Percentiles rank a stretch among this genome's conserved stretches.
Conservation (phyloP, 768 basidiomycete species). For the Sutorius australiensis region DNA sequence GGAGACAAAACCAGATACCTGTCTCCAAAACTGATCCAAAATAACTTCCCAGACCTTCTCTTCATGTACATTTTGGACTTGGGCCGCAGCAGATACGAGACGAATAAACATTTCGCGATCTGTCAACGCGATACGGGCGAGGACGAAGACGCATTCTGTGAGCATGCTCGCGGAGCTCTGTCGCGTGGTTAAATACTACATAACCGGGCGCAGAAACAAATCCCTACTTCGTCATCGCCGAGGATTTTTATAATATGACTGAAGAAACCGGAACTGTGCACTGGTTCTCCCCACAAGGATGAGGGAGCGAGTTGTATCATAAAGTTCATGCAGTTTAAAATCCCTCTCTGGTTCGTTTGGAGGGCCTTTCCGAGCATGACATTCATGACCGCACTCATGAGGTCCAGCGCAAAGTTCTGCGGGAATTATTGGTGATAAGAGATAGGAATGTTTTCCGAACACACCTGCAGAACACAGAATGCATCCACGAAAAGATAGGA, state of each 20-base stretch:
- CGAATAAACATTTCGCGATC: conserved; percentile 67
- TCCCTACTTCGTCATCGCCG: conserved; percentile 62
- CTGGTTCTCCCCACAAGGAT: conserved; percentile 62
- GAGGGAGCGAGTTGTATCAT: conserved; percentile 64
- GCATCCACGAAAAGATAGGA: conserved; percentile 79
- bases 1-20: conserved; percentile 43
- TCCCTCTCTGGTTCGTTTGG: conserved; percentile 54
- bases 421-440: not conserved
- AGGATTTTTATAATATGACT: conserved; percentile 54
- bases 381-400: conserved; percentile 55
- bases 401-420: conserved; percentile 51
- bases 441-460: conserved; percentile 8
- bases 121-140: conserved; percentile 68
- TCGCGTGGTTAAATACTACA: conserved; percentile 8
- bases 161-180: conserved; percentile 37
- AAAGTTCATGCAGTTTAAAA: conserved; percentile 57
- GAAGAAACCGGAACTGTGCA: conserved; percentile 77
- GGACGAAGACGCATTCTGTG: conserved; percentile 68
- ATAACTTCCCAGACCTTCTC: conserved; percentile 58
- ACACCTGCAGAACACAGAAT: conserved; percentile 57
- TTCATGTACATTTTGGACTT: conserved; percentile 45
- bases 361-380: conserved; percentile 50
- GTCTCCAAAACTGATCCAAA: conserved; percentile 80
- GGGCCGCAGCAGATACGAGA: conserved; percentile 62
- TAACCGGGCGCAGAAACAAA: not conserved